These are phyloP conservation scores for Paecilomyces sp. DNA, from an alignment of 2,329 filamentous ascomycete species.

Conservation along the genomic window DNA sequence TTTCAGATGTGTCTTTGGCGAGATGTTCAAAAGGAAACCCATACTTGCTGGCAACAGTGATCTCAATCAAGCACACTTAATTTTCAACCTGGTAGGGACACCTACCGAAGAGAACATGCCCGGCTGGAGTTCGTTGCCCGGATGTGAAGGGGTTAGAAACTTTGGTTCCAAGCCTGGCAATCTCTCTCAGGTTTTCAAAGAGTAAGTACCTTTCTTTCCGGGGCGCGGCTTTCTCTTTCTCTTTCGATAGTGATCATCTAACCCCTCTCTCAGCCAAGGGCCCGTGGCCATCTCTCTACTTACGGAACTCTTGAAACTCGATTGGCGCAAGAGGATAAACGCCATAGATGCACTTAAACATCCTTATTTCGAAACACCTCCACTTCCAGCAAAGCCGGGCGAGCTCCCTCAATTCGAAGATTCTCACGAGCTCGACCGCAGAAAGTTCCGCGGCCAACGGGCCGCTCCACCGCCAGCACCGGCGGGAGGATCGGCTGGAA, in stretches of 20 bases:
- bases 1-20: slow-evolving; percentile 85
- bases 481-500: slow-evolving; percentile 81
- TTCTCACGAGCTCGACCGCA: slow-evolving; percentile 90
- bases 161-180: slow-evolving; percentile 58
- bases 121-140: slow-evolving; percentile 75
- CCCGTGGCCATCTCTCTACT: slow-evolving; percentile 70
- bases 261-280: slow-evolving; percentile 45
- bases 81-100: slow-evolving; percentile 86
- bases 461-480: slow-evolving; percentile 81
- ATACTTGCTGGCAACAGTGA: slow-evolving; percentile 89
- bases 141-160: slow-evolving; percentile 64
- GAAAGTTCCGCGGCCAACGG: slow-evolving; percentile 82
- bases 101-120: slow-evolving; percentile 91
- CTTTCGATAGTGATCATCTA: too few relatives aligned
- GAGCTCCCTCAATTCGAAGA: slow-evolving; percentile 91
- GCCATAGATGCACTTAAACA: slow-evolving; percentile 90
- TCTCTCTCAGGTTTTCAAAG: slow-evolving; percentile 66
- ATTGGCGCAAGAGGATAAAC: slow-evolving; percentile 85
- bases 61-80: slow-evolving; percentile 80
- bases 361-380: slow-evolving; percentile 76
- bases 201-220: slow-evolving; percentile 40
- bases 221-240: too few relatives aligned
- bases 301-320: slow-evolving; percentile 73
- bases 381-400: slow-evolving; percentile 70
- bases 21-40: slow-evolving; percentile 92